Percentiles rank a stretch among this genome's conserved stretches.
Conservation (phyloP, 2,329 filamentous ascomycete species). For the Akanthomyces uredinophilus region DNA sequence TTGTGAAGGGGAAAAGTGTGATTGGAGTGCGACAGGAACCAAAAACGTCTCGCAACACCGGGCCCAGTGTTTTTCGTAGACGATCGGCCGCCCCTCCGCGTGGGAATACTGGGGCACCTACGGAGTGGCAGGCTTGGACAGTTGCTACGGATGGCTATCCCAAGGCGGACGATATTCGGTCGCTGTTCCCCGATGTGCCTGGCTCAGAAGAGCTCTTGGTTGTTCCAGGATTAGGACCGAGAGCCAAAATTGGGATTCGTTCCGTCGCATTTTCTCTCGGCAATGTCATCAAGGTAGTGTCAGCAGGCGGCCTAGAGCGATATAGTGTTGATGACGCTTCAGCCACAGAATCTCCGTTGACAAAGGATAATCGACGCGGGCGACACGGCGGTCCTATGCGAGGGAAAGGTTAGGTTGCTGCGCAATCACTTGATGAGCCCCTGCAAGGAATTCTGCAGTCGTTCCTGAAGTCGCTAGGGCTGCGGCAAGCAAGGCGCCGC, state of each 20-base stretch:
- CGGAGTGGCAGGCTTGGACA: conserved; percentile 51
- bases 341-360: conserved; percentile 27
- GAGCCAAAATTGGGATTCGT: conserved; percentile 55
- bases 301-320: conserved; percentile 55
- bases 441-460: neutral
- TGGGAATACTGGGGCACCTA: conserved; percentile 9
- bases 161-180: conserved; percentile 40
- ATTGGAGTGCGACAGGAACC: conserved; percentile 55
- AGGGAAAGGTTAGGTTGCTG: neutral
- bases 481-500: neutral
- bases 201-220: conserved; percentile 50
- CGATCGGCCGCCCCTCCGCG: conserved; percentile 17
- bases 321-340: conserved; percentile 44
- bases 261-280: conserved; percentile 68
- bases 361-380: conserved; percentile 35
- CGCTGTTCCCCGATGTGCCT: conserved; percentile 37
- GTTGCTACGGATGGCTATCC: conserved; percentile 40
- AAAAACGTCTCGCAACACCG: conserved; percentile 7
- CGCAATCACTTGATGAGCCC: neutral
- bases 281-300: conserved; percentile 67
- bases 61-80: conserved; percentile 12
- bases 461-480: neutral
- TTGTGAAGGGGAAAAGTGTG: conserved; percentile 54
- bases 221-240: conserved; percentile 61
- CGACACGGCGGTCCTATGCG: conserved; percentile 22